Percentiles rank a stretch among this genome's conserved stretches.
These are phyloP conservation scores for Kwoniella sp. DNA, from an alignment of 768 basidiomycete genomes.

Conservation along the genomic window DNA sequence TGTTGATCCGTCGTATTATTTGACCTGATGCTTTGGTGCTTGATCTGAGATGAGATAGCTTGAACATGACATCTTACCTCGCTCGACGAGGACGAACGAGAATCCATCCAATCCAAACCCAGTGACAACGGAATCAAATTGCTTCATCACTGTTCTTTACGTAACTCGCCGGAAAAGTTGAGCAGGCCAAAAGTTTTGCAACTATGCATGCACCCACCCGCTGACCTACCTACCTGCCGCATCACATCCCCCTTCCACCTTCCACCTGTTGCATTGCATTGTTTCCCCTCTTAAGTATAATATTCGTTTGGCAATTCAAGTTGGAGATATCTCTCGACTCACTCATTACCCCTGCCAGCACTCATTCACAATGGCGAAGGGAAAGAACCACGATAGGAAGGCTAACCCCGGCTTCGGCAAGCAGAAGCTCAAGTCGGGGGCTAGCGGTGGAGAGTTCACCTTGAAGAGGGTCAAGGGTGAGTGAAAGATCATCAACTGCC, in stretches of 20 bases:
- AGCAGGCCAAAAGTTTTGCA: constrained; percentile 12
- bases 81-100: constrained; percentile 4
- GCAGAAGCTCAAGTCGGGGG: constrained; percentile 47
- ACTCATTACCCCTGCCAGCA: not conserved
- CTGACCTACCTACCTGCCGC: not conserved
- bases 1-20: no score
- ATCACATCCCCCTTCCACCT: not conserved
- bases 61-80: not conserved
- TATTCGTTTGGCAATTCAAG: no score
- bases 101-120: constrained; percentile 6
- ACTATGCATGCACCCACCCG: not conserved
- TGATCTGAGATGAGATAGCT: not conserved
- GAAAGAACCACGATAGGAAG: constrained; percentile 54
- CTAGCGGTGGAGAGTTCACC: constrained; percentile 51
- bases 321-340: no score
- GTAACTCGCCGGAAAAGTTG: constrained; percentile 16
- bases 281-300: no score
- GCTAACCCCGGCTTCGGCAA: constrained; percentile 47
- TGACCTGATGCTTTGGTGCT: no score
- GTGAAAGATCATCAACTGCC: constrained; percentile 2
- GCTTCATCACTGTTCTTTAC: no score
- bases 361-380: constrained; percentile 50
- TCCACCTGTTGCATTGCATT: not conserved
- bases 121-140: constrained; percentile 11
- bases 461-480: constrained; percentile 56